These are phyloP conservation scores for Teunomyces aglyptinius DNA, from an alignment of 805 yeast genomes.

Conservation along the genomic window DNA sequence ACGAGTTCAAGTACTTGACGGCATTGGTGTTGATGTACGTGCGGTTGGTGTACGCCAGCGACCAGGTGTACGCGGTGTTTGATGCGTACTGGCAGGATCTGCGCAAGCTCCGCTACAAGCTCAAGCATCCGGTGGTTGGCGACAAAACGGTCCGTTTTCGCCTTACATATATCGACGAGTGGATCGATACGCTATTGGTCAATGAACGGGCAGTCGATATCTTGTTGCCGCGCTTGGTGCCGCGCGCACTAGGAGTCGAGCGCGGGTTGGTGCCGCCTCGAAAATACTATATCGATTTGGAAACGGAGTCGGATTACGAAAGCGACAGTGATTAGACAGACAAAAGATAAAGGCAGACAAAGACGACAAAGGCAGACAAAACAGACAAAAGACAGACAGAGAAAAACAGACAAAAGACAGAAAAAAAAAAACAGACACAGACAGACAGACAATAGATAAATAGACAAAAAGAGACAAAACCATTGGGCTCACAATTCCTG, in stretches of 20 bases:
- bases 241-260: conserved; percentile 41
- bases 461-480: background rate
- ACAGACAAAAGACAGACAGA: too few relatives aligned
- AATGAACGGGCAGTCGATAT: conserved; percentile 68
- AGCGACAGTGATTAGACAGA: conserved; percentile 38
- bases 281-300: conserved; percentile 24
- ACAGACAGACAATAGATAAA: too few relatives aligned
- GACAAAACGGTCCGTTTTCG: conserved; percentile 22
- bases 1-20: conserved; percentile 69
- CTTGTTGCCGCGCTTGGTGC: conserved; percentile 62
- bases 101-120: conserved; percentile 55
- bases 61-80: conserved; percentile 47
- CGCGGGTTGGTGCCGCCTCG: conserved; percentile 40
- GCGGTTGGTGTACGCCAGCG: conserved; percentile 41
- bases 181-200: conserved; percentile 58
- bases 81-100: conserved; percentile 63
- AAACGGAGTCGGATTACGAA: conserved; percentile 16
- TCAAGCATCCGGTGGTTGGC: conserved; percentile 14
- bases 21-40: conserved; percentile 67
- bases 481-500: background rate
- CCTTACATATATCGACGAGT: conserved; percentile 63
- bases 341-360: too few relatives aligned
- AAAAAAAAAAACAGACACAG: too few relatives aligned
- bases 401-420: background rate
- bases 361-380: background rate